Conservation (phyloP, 306 rosid species). For the Pterocarpus santalinus region DNA sequence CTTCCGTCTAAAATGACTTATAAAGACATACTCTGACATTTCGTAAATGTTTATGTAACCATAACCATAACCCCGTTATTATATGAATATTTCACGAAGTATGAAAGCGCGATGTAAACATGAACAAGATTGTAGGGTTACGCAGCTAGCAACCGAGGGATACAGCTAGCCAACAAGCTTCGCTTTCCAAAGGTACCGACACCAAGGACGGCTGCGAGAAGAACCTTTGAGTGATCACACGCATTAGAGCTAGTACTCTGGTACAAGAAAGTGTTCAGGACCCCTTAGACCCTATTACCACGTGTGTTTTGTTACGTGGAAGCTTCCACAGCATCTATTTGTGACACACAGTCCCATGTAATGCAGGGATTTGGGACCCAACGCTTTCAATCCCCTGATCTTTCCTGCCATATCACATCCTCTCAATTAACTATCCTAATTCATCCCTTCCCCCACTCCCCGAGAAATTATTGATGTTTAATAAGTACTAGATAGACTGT, state of each 20-base stretch:
- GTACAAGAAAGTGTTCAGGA: conserved; percentile 1
- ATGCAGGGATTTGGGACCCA: conserved; percentile 8
- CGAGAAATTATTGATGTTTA: neutral
- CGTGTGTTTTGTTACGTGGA: conserved; percentile 52
- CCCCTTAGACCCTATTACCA: conserved; percentile 25
- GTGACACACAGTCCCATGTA: conserved; percentile 30
- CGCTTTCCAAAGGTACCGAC: conserved; percentile 35
- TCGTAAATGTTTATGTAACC: too few species aligned
- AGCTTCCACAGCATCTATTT: conserved; percentile 39
- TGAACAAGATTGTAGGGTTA: too few species aligned
- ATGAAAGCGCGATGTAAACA: too few species aligned
- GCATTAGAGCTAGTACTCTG: neutral
- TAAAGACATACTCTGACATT: neutral
- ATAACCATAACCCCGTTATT: too few species aligned
- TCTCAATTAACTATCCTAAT: neutral
- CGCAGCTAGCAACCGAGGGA: too few species aligned
- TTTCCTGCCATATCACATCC: neutral
- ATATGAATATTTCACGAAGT: too few species aligned
- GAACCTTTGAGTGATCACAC: neutral
- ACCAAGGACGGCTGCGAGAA: neutral
- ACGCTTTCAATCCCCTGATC: neutral
- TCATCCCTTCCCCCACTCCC: neutral
- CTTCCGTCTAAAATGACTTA: too few species aligned
- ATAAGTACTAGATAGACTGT: too few species aligned
- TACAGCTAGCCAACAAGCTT: conserved; percentile 6